phyloP scores from a whole-genome alignment of 2,329 filamentous ascomycete species.

The Arthrobotrys conoides region DNA sequence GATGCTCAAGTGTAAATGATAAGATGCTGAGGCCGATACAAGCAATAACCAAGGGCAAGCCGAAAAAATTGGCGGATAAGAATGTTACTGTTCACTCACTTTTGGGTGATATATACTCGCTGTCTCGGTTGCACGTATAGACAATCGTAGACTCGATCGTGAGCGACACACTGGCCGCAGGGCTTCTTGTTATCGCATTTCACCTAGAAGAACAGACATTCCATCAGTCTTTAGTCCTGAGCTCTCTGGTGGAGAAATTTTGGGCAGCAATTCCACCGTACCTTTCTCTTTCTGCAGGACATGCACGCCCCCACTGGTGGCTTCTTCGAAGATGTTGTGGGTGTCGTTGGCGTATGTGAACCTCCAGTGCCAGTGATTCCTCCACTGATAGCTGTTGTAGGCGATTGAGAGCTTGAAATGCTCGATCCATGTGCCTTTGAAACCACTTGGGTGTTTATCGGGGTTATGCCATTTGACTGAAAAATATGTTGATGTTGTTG shows the following conservation, averaged over 20 bases:
- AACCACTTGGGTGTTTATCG: constrained; percentile 56
- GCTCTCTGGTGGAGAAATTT: not conserved
- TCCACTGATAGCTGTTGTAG: constrained; percentile 43
- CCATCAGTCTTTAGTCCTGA: constrained; percentile 28
- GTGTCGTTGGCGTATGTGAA: constrained; percentile 50
- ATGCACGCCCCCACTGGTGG: constrained; percentile 55
- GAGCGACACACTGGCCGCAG: constrained; percentile 56
- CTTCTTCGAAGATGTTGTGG: constrained; percentile 54
- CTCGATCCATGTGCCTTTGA: constrained; percentile 39
- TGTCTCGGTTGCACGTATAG: constrained; percentile 58
- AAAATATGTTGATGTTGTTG: constrained; percentile 53
- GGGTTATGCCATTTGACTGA: constrained; percentile 52
- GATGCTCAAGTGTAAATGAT: constrained; percentile 31
- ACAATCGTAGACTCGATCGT: constrained; percentile 58
- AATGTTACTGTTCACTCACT: constrained; percentile 43
- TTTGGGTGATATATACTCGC: constrained; percentile 60
- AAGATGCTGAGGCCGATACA: constrained; percentile 49
- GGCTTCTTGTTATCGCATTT: constrained; percentile 61
- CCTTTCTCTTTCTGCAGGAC: constrained; percentile 60
- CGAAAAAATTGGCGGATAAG: constrained; percentile 12
- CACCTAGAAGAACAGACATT: constrained; percentile 28
- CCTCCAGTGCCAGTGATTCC: constrained; percentile 36
- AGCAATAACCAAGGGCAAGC: constrained; percentile 30
- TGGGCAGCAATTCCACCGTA: constrained; percentile 20
- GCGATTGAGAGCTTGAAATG: constrained; percentile 53